These are phyloP conservation scores for Starmerella gropengiesseri DNA, from an alignment of 805 yeast genomes.

Conservation along the genomic window DNA sequence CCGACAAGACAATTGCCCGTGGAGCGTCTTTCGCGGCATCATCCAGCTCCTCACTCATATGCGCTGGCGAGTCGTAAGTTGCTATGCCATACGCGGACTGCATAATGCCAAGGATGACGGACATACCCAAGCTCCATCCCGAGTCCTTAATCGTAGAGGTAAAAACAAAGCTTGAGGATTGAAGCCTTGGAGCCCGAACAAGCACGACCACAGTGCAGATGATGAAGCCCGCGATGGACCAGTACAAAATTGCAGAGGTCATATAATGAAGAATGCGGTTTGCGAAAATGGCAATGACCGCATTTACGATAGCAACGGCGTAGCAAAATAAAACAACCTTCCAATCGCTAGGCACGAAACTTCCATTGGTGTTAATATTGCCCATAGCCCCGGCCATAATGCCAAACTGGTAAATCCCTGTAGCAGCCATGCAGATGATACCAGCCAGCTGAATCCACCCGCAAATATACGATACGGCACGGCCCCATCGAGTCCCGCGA, in stretches of 20 bases:
- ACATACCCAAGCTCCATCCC: conserved; percentile 48
- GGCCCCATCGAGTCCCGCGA: conserved; percentile 30
- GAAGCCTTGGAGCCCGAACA: conserved; percentile 42
- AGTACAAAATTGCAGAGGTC: conserved; percentile 41
- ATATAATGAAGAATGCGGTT: conserved; percentile 37
- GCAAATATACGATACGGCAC: conserved; percentile 45
- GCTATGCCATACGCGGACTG: conserved; percentile 63
- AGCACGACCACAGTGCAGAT: conserved; percentile 45
- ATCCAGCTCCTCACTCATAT: conserved; percentile 55
- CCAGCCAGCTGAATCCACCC: conserved; percentile 58
- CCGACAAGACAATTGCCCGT: conserved; percentile 50
- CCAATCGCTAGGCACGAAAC: conserved; percentile 28
- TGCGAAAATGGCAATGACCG: conserved; percentile 22
- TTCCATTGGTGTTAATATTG: conserved; percentile 30
- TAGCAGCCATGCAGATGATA: conserved; percentile 50
- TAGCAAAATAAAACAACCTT: conserved; percentile 25
- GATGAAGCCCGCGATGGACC: conserved; percentile 42
- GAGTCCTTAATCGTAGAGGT: conserved; percentile 45
- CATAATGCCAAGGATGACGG: conserved; percentile 58
- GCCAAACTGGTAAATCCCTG: conserved; percentile 46
- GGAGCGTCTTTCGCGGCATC: conserved; percentile 52
- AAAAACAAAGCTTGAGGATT: conserved; percentile 44
- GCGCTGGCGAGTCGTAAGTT: conserved; percentile 61
- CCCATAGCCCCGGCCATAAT: conserved; percentile 43
- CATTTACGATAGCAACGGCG: conserved; percentile 21